Conservation (phyloP, 352 stramenopile genomes). For the Globisporangium nodosum region DNA sequence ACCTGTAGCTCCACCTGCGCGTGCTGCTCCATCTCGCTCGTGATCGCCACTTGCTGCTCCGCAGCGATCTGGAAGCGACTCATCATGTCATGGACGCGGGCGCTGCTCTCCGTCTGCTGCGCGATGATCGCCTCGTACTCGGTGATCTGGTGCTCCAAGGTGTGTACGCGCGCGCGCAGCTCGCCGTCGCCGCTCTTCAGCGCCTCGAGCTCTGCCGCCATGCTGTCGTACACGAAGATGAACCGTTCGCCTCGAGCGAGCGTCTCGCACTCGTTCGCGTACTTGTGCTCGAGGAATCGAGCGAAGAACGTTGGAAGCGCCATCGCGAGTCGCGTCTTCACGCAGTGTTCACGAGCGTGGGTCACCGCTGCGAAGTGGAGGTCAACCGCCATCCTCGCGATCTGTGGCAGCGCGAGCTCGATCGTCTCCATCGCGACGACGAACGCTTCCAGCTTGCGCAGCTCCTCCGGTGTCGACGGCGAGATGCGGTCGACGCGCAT, state of each 20-base stretch:
- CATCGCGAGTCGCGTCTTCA: slow-evolving; percentile 12
- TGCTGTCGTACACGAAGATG: slow-evolving; percentile 20
- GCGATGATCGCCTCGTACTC: slow-evolving; percentile 18
- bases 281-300: slow-evolving; percentile 15
- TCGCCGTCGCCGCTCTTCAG: slow-evolving; percentile 24
- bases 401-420: slow-evolving; percentile 17
- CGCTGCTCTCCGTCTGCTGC: slow-evolving; percentile 37
- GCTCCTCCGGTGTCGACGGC: neutral
- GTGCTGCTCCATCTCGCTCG: slow-evolving; percentile 53
- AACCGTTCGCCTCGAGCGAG: slow-evolving; percentile 18
- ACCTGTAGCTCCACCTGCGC: slow-evolving; percentile 53
- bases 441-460: slow-evolving; percentile 11
- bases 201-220: slow-evolving; percentile 37
- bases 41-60: slow-evolving; percentile 57
- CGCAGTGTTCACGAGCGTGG: neutral
- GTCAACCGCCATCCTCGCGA: slow-evolving; percentile 16
- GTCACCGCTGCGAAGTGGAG: slow-evolving; percentile 15
- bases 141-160: slow-evolving; percentile 26
- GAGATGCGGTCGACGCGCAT: slow-evolving; percentile 6
- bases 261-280: slow-evolving; percentile 5
- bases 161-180: slow-evolving; percentile 8
- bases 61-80: slow-evolving; percentile 46
- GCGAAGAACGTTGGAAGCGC: slow-evolving; percentile 16
- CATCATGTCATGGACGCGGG: slow-evolving; percentile 53
- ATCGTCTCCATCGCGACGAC: slow-evolving; percentile 16